Conservation (phyloP, 179 eudicot genomes). For the Pouteria campechiana region DNA sequence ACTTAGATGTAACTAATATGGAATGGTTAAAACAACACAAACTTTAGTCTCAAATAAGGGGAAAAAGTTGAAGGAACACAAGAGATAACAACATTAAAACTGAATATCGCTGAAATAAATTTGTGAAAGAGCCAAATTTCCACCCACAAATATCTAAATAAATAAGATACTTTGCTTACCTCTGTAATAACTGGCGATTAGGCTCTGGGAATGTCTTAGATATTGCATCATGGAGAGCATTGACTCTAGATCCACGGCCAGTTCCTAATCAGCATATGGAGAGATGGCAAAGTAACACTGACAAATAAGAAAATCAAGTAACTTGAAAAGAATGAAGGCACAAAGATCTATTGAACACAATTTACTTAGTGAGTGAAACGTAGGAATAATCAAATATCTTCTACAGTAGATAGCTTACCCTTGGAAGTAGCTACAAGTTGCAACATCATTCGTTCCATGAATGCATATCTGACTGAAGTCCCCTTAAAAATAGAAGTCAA, state of each 20-base stretch:
- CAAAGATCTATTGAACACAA: no score
- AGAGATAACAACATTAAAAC: not conserved
- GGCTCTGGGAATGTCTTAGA: constrained; percentile 98
- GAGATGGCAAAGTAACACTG: no score
- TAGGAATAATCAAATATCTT: no score
- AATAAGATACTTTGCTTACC: constrained; percentile 30
- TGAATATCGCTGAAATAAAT: not conserved
- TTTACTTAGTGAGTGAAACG: no score
- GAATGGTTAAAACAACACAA: not conserved
- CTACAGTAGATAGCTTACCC: no score
- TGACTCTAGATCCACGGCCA: constrained; percentile 69
- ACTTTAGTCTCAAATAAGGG: not conserved
- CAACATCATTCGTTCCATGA: no score
- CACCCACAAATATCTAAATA: not conserved
- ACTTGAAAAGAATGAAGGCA: no score
- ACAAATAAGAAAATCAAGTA: no score
- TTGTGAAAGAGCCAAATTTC: no score
- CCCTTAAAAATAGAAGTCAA: no score
- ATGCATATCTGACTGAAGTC: no score
- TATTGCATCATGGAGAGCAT: constrained; percentile 78
- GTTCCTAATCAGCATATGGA: constrained; percentile 57
- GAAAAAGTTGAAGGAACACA: not conserved
- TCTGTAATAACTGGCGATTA: constrained; percentile 82
- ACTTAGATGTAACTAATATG: not conserved
- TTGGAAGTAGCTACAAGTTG: no score